Evolutionary conservation across 257 asterid genomes (phyloP).

Genomic region (Penstemon barbatus): DNA sequence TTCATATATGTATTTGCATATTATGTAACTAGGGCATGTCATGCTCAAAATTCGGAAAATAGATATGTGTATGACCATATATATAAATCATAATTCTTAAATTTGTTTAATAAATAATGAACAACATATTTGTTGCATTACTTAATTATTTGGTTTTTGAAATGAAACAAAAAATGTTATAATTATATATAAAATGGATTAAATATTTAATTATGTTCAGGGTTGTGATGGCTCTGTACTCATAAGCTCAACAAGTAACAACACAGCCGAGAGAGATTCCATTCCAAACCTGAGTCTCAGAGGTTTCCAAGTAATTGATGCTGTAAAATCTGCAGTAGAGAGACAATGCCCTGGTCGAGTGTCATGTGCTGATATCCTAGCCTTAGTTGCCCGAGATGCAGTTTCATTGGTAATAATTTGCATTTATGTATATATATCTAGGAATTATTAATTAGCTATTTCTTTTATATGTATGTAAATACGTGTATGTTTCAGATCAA

Average conservation of each 20-base stretch:
- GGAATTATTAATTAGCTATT: no score
- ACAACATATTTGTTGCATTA: no score
- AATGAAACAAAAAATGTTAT: background rate
- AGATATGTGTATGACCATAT: no score
- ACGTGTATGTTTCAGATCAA: background rate
- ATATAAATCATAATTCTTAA: no score
- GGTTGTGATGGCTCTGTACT: slow-evolving; percentile 71
- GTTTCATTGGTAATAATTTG: slow-evolving; percentile 37
- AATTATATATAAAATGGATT: background rate
- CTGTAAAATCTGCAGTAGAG: slow-evolving; percentile 54
- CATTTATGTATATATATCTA: background rate
- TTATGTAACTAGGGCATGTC: no score
- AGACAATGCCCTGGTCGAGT: background rate
- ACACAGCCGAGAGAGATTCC: slow-evolving; percentile 37
- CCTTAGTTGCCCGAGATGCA: slow-evolving; percentile 28
- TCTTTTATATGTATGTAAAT: no score
- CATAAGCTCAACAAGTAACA: slow-evolving; percentile 42
- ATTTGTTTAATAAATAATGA: no score
- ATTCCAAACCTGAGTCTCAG: slow-evolving; percentile 49
- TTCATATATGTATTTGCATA: no score
- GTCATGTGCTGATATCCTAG: no score
- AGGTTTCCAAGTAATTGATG: slow-evolving; percentile 64
- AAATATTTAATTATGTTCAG: slow-evolving; percentile 10
- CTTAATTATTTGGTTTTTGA: no score
- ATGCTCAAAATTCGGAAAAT: no score